Evolutionary conservation across 1,284 basidiomycete genomes (phyloP).

Genomic region (Sanguinoderma infundibulare): DNA sequence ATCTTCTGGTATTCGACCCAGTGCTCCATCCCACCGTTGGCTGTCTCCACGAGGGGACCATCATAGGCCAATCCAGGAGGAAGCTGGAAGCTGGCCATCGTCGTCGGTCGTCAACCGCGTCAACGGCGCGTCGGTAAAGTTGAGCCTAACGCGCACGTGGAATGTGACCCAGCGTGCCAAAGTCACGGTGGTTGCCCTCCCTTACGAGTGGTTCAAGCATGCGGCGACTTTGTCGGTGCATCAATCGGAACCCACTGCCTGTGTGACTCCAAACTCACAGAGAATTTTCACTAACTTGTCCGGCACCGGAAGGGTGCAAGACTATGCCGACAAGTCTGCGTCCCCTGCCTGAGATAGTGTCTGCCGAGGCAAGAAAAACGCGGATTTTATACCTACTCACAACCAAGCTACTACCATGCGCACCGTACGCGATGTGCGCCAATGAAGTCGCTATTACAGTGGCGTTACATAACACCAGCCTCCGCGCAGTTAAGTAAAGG

Average conservation of each 20-base stretch:
- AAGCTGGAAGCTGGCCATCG: conserved; percentile 1
- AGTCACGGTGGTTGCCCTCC: neutral
- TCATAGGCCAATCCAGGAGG: conserved; percentile 43
- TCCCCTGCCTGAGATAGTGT: too few relatives aligned
- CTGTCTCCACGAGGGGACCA: conserved; percentile 25
- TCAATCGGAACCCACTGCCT: too few relatives aligned
- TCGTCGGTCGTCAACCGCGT: neutral
- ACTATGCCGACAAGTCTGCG: neutral
- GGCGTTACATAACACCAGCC: too few relatives aligned
- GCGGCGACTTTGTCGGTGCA: too few relatives aligned
- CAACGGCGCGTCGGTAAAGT: too few relatives aligned
- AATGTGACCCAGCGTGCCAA: conserved; percentile 9
- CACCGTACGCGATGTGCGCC: too few relatives aligned
- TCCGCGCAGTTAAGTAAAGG: neutral
- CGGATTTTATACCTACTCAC: too few relatives aligned
- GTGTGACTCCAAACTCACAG: neutral
- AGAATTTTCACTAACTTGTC: neutral
- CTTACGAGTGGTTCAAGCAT: neutral
- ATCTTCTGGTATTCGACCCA: conserved; percentile 46
- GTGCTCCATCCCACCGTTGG: conserved; percentile 41
- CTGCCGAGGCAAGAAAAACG: too few relatives aligned
- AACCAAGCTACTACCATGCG: too few relatives aligned
- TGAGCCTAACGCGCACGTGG: conserved; percentile 19
- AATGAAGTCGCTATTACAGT: too few relatives aligned
- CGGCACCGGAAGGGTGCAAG: neutral